phyloP scores from a whole-genome alignment of 306 rosid species.

The Sechiopsis laciniata region DNA sequence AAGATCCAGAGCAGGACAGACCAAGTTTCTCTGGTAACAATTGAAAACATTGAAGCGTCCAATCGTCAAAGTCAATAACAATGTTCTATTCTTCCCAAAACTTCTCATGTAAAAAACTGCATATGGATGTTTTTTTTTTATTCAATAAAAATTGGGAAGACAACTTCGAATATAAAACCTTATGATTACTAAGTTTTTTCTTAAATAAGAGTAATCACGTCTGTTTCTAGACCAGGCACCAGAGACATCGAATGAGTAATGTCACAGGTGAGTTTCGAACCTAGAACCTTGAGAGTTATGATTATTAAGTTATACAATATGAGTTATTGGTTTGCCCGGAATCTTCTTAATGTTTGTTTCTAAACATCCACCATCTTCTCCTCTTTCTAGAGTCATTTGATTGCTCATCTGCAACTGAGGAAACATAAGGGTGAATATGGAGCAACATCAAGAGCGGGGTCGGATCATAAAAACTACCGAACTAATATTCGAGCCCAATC shows the following conservation, averaged over 20 bases:
- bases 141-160: no score
- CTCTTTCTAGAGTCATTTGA: constrained; percentile 55
- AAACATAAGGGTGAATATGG: constrained; percentile 21
- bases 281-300: no score
- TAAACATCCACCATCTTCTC: constrained; percentile 75
- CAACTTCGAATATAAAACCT: no score
- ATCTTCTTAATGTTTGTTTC: constrained; percentile 41
- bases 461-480: neutral
- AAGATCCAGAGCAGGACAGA: neutral
- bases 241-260: no score
- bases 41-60: neutral
- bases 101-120: neutral
- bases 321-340: no score
- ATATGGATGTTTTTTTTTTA: neutral
- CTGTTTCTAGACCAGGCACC: no score
- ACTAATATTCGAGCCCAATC: constrained; percentile 1
- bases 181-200: no score
- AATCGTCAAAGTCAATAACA: neutral
- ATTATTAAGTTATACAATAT: no score
- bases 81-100: neutral
- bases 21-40: constrained; percentile 9
- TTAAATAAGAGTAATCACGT: no score
- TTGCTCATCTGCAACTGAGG: constrained; percentile 35
- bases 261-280: no score
- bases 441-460: neutral